Base-by-base conservation (phyloP, 192 early-diverging fungal genomes). In the Mortierella claussenii region DNA sequence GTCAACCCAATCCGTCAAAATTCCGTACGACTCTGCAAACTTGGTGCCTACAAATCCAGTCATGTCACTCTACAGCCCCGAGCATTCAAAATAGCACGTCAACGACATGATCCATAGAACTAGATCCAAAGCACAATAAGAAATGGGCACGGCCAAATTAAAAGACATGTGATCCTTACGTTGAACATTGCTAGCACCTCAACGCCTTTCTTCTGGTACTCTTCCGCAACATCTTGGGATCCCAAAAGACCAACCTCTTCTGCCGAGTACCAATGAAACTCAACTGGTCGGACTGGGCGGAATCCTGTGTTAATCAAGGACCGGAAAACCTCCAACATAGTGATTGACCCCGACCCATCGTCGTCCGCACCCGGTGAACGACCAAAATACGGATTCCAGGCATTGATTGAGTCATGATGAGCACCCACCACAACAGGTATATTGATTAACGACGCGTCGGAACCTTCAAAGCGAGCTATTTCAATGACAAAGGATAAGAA, bases 211-310 rank as follows among this genome's bases (percentile, higher is more conserved):
- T 81, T 51, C 58, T 84, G 78, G 80, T 96, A 97, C 23, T 85
- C 66, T 27, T 81, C 46, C 11, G 93, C 91, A 53, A 97, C 87
- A 55, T 83, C 92, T 81, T 96, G 95, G 28, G 91, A 93, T 13
- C 97, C 96, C 57, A 97, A 83, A 18, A 99, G 83, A 23, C 94
- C 95, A 63, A 82, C 93, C 80, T 96, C 95, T 80, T 97, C 93
- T 47, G 86, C 96, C 50, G 92, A 89, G 75, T 96, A 95, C 92
- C 93, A 98, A 83, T 97, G 96, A 85, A 97, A 97, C 73, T 97
- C 96, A 28, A 99, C 92, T n/a, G 94, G 87, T 54, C 88, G 71
- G 8, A 80, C 50, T 11, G 94, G 95, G 24, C 79, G 81, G 60
- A 95, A 92, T 0, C 85, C 90, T 49, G 76, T 82, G 20, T 79